Base-by-base conservation (phyloP, 768 basidiomycete species). In the Gelatoporia subvermispora region DNA sequence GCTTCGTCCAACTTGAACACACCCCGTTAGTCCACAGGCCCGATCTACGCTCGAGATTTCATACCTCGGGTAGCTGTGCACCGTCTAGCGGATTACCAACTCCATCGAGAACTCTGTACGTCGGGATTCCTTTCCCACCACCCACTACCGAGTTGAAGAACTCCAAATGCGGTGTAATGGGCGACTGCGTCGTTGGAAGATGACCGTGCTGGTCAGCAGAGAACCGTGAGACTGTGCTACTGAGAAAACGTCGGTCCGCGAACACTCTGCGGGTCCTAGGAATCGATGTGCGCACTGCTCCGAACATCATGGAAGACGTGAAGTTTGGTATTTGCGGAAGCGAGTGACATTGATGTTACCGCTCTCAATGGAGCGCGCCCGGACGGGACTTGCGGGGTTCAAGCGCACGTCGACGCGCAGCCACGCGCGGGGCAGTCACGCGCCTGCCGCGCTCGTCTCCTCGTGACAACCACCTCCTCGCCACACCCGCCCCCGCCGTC, bases 101-200 rank as follows among this genome's bases (percentile, higher is more conserved):
- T 23, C 90, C 85, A 66, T 93, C 93, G 24, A 97, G 68, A 0
- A 96, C 77, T 43, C 93, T 77, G 68, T 84, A 95, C 3, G 92
- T 89, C 3, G 93, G 90, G 56, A 95, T 92, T 57, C 77, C 77
- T 18, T 73, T 72, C 13, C 75, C 72, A 36, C 75, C 76, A 8
- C 71, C 72, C 31, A 77, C 78, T 23, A 92, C 80, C 0, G 88
- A 79, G 65, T 91, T 91, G 72, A 92, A 85, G 72, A 91, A 93
- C 43, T 81, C 68, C 34, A 89, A 77, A 46, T 76, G 79, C 13
- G 87, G 65, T 7, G 82, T 80, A 37, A 93, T 78, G 16, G 85
- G 83, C 0, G 85, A 84, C 11, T 62, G 65, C 0, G 75, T 71
- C 17, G 66, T 65, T 3, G 75, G 74, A 16, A 79, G 58, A 37